phyloP scores from a whole-genome alignment of 169 alveolate species.

The Cardiosporidium cionae region DNA sequence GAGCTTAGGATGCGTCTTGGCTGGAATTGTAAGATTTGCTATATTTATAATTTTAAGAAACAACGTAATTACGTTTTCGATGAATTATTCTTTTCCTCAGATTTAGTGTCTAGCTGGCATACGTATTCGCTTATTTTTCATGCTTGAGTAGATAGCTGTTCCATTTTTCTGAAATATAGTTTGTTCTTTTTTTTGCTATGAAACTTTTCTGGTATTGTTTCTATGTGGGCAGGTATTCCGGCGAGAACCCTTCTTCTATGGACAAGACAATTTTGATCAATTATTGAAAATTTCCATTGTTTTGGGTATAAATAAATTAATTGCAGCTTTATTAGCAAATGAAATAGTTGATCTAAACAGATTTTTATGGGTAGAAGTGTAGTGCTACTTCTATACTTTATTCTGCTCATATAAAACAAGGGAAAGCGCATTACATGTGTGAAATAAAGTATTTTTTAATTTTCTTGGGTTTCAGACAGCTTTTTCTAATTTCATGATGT shows the following conservation, averaged over 20 bases:
- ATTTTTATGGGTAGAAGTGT: too few species aligned
- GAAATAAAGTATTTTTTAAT: too few species aligned
- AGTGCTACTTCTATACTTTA: too few species aligned
- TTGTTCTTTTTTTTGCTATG: background rate
- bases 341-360: too few species aligned
- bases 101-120: background rate
- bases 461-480: too few species aligned
- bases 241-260: slow-evolving; percentile 85
- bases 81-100: slow-evolving; percentile 45
- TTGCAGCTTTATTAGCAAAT: too few species aligned
- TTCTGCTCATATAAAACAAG: too few species aligned
- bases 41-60: background rate
- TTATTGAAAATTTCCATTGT: slow-evolving; percentile 93
- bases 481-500: too few species aligned
- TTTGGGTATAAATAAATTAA: background rate
- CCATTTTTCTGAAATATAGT: background rate
- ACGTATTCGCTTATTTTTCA: too few species aligned
- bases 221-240: slow-evolving; percentile 51
- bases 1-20: slow-evolving; percentile 97
- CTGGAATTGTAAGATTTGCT: slow-evolving; percentile 48
- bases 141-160: background rate
- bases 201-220: background rate
- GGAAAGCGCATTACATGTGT: too few species aligned
- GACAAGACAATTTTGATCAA: slow-evolving; percentile 95
- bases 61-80: too few species aligned